Base-by-base conservation (phyloP, 2,329 filamentous ascomycete genomes). In the Colletotrichum sp. region DNA sequence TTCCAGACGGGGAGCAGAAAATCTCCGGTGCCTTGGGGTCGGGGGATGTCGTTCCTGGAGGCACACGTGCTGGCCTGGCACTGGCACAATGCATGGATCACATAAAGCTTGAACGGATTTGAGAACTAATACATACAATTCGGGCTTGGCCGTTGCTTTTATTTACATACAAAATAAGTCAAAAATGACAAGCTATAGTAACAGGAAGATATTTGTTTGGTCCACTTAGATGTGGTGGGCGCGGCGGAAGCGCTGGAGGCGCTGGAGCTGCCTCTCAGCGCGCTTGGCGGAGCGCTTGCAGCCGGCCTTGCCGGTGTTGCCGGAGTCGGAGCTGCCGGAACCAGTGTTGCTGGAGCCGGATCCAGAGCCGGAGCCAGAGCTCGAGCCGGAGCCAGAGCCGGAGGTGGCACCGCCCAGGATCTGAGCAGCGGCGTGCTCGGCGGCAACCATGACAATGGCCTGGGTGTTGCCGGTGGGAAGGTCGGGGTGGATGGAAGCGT, bases 401-500 rank as follows among this genome's bases (percentile, higher is more conserved):
- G 81, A 78, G 39, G 82, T 76, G 21, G 79, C 72, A 24, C 72
- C 64, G 13, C 61, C 69, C 14, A 76, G 61, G 8, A 78, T 78
- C 68, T 71, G 66, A 52, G 74, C 65, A 6, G 75, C 77, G 14
- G 77, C 77, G 60, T 75, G 75, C 55, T 78, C 77, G 7, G 75
- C 75, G 10, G 77, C 77, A 28, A 78, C 77, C 75, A 78, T 77
- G 55, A 78, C 75, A 39, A 78, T 78, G 61, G 77, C 77, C 57
- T 77, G 75, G 16, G 77, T 77, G 77, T 78, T 78, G n/a, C 77
- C 77, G 3, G 77, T 78, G 6, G 77, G 72, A 57, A 78, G 57
- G 65, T 82, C 92, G 0, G 92, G 92, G 83, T 92, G 92, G 76
- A 93, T 91, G 24, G 88, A 89, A 0, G 90, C 91, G 76, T 93